Percentiles rank a stretch among this genome's conserved stretches.
Conservation (phyloP, 345 rosid species). For the Noccaea caerulescens region DNA sequence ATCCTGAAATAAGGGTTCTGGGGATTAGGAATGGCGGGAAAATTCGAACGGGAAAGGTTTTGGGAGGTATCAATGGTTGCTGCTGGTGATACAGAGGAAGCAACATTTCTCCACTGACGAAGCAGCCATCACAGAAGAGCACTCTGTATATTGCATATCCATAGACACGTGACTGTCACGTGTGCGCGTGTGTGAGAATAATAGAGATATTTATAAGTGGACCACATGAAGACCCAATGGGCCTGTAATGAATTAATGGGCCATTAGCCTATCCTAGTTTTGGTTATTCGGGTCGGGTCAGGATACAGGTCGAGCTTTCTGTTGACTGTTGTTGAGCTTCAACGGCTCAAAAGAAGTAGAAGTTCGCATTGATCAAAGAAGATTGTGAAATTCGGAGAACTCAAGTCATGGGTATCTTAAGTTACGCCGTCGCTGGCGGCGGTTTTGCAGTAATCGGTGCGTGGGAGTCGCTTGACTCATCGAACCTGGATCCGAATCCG, state of each 20-base stretch:
- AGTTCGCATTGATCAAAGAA: conserved; percentile 6
- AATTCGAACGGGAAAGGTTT: conserved; percentile 39
- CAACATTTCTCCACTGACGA: conserved; percentile 49
- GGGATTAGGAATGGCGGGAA: conserved; percentile 36
- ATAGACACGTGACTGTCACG: conserved; percentile 22
- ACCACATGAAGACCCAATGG: neutral
- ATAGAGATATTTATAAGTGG: neutral
- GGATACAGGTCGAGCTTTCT: conserved; percentile 7
- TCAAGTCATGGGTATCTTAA: conserved; percentile 55
- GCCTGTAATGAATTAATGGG: neutral
- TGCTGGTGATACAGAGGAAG: conserved; percentile 42
- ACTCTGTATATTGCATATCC: conserved; percentile 10
- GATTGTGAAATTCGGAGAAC: neutral
- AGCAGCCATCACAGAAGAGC: neutral
- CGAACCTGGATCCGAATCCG: conserved; percentile 37
- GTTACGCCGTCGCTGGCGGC: conserved; percentile 60
- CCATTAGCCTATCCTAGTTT: neutral
- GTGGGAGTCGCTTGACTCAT: conserved; percentile 55
- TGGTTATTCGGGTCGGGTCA: conserved; percentile 26
- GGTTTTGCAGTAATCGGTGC: conserved; percentile 67
- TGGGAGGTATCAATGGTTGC: conserved; percentile 40
- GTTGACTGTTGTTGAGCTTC: conserved; percentile 9
- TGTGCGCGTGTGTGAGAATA: neutral
- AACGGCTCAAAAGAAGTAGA: conserved; percentile 18
- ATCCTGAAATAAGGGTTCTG: conserved; percentile 37